phyloP scores from a whole-genome alignment of 140 eudicot species.

The Ambrosia hybrid region DNA sequence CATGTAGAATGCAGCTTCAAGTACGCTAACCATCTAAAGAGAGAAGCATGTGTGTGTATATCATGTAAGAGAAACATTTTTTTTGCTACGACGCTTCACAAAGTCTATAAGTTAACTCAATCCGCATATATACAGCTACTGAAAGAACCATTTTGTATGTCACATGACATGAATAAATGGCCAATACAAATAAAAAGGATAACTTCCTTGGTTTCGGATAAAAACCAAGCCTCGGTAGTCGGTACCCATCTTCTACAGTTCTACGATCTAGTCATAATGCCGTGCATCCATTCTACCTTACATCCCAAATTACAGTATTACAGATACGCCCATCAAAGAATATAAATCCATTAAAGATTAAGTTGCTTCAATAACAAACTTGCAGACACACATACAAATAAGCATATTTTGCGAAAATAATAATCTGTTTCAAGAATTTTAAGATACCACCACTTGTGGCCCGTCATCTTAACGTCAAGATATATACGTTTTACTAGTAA shows the following conservation, averaged over 20 bases:
- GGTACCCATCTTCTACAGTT: too few relatives aligned
- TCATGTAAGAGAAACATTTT: too few relatives aligned
- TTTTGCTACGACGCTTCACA: not conserved
- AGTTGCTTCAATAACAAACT: not conserved
- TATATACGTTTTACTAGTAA: not conserved
- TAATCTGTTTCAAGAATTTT: not conserved
- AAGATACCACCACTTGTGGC: not conserved
- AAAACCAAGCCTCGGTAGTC: not conserved
- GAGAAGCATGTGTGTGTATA: too few relatives aligned
- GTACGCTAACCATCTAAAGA: too few relatives aligned
- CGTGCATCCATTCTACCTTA: too few relatives aligned
- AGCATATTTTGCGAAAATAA: too few relatives aligned
- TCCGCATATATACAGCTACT: not conserved
- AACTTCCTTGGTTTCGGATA: not conserved
- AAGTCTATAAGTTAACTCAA: constrained; percentile 1
- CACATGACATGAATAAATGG: not conserved
- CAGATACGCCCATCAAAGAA: not conserved
- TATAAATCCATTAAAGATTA: not conserved
- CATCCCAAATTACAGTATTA: too few relatives aligned
- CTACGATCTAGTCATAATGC: too few relatives aligned
- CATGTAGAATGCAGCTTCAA: too few relatives aligned
- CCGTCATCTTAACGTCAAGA: not conserved
- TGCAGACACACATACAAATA: not conserved
- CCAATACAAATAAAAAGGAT: not conserved
- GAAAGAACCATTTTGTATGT: constrained; percentile 4